A percentile compares a stretch with the other conserved stretches of the same genome.
Evolutionary conservation across 1,284 basidiomycete genomes (phyloP).

Genomic region (Cryptococcus jaspeensis): DNA sequence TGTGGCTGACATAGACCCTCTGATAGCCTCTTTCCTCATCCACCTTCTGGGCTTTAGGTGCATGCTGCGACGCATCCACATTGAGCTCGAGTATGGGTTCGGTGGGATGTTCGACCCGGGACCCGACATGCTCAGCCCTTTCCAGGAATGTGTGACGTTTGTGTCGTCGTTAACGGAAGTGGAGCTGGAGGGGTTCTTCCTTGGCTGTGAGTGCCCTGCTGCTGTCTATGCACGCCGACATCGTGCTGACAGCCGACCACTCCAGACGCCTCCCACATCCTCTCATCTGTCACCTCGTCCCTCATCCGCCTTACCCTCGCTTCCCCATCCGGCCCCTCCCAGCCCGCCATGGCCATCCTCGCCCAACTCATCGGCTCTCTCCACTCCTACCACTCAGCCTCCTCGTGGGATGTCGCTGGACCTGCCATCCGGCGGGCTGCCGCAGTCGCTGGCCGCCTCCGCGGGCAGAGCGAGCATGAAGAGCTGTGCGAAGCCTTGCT

Average conservation of each 20-base stretch:
- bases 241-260: background rate
- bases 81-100: slow-evolving; percentile 32
- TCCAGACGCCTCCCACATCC: slow-evolving; percentile 26
- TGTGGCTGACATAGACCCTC: background rate
- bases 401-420: slow-evolving; percentile 21
- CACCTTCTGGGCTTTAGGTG: slow-evolving; percentile 30
- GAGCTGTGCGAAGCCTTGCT: slow-evolving; percentile 15
- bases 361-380: slow-evolving; percentile 14
- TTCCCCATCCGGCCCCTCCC: slow-evolving; percentile 6
- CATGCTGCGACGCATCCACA: slow-evolving; percentile 31
- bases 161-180: slow-evolving; percentile 9
- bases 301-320: slow-evolving; percentile 33
- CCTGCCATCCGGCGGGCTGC: slow-evolving; percentile 20
- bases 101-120: slow-evolving; percentile 23
- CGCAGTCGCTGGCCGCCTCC: slow-evolving; percentile 13
- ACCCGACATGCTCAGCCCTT: slow-evolving; percentile 18
- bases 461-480: slow-evolving; percentile 13
- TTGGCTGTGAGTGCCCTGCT: slow-evolving; percentile 19
- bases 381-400: slow-evolving; percentile 5
- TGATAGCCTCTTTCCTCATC: slow-evolving; percentile 24
- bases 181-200: slow-evolving; percentile 26
- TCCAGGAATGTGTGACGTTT: slow-evolving; percentile 26
- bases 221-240: background rate
- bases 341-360: slow-evolving; percentile 12
- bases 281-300: slow-evolving; percentile 29